A percentile compares a stretch with the other conserved stretches of the same genome.
phyloP scores from a whole-genome alignment of 345 rosid species.

The Anacardium occidentale region DNA sequence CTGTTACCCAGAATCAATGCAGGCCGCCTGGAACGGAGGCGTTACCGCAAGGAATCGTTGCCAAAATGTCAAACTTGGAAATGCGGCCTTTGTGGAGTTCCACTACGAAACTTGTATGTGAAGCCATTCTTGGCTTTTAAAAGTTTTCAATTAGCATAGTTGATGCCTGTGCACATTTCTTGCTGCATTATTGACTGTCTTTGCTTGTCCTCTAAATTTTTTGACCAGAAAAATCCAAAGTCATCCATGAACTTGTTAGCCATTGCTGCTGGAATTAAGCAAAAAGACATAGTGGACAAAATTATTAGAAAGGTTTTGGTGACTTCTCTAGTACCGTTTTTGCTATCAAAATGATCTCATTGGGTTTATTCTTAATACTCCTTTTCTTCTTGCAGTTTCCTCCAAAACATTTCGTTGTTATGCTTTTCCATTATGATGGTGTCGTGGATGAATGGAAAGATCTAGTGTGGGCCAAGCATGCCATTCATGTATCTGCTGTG shows the following conservation, averaged over 20 bases:
- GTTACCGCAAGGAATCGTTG: conserved; percentile 67
- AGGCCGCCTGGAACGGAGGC: conserved; percentile 56
- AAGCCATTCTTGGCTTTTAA: not conserved
- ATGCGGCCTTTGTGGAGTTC: conserved; percentile 58
- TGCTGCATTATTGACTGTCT: not conserved
- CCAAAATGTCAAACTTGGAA: conserved; percentile 55
- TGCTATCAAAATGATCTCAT: not conserved
- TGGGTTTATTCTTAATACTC: conserved; percentile 10
- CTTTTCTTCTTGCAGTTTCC: conserved; percentile 38
- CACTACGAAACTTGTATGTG: conserved; percentile 39
- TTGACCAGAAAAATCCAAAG: conserved; percentile 39
- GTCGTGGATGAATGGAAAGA: conserved; percentile 50
- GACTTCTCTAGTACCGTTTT: conserved; percentile 7
- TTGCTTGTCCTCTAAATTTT: conserved; percentile 9
- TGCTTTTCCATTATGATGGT: conserved; percentile 63
- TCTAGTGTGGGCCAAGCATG: conserved; percentile 42
- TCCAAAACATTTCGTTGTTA: conserved; percentile 38
- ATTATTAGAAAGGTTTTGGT: conserved; percentile 59
- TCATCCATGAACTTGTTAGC: conserved; percentile 53
- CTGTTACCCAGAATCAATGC: conserved; percentile 39
- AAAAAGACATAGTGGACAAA: conserved; percentile 61
- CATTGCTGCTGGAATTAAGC: conserved; percentile 74
- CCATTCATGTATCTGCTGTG: conserved; percentile 46
- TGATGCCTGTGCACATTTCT: not conserved
- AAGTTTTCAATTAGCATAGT: not conserved